Evolutionary conservation across 164 flowering plant genomes (phyloP), one percentile per base, ranked within the genome.

Genomic region (Piper longum): DNA sequence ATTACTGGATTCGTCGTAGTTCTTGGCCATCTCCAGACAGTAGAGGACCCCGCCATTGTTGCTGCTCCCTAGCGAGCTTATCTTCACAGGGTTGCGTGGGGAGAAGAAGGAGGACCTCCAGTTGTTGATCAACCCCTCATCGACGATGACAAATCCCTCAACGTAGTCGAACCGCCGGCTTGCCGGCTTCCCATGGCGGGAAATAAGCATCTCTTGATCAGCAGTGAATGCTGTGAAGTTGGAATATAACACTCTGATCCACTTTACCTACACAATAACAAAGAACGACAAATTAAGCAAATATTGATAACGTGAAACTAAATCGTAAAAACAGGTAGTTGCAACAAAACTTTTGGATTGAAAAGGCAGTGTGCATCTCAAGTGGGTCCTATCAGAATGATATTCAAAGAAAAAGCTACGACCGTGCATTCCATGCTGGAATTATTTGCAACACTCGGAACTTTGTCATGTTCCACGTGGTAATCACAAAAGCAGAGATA

Each of bases 81-180:
- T 80, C 70, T 89, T 89, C 18, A 88, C 81, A 5, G 97, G 96
- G 63, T 93, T 88, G 0, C 72, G 71, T 16, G 98, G 90, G 18
- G 96, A 86, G 73, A 89, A 92, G 62, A 92, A 92, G 1, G 98
- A 93, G 4, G 97, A 89, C 36, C 97, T 76, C 97, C 97, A 89
- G 61, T 93, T 90, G 72, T 93, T 90, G 64, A 85, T 81, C 43
- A 88, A 81, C 1, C 97, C 95, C 74, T 87, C 89, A 57, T 90
- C 95, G 0, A 87, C 96, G 13, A 90, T 88, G 2, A 93, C 93
- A 62, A 88, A 93, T 16, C 99, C 99, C 67, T 93, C 99, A 0
- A 93, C 82, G 65, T 93, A 93, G 66, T 90, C 97, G 71, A 93
- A 93, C 67, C 76, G 84, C 36, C 79, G 72, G 56, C 64, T 56